Evolutionary conservation across 2,329 filamentous ascomycete species (phyloP).

Genomic region (Aspergillus persii): DNA sequence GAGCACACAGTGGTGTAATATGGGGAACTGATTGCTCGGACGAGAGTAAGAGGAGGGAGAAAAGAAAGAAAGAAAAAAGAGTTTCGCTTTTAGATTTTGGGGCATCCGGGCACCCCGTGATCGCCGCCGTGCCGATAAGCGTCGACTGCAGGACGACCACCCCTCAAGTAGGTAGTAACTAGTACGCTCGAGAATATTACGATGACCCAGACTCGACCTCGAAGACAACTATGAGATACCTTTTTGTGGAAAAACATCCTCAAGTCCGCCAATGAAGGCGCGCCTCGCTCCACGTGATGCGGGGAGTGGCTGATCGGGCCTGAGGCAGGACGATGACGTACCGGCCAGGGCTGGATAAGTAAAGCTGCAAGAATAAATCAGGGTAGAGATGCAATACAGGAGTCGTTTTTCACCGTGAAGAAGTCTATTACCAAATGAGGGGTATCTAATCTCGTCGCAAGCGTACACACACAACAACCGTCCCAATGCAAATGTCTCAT

Average conservation of each 20-base stretch:
- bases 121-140: background rate
- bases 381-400: too few species aligned
- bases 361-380: background rate
- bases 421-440: background rate
- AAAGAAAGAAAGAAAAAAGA: conserved; percentile 9
- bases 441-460: conserved; percentile 9
- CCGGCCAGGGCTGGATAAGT: background rate
- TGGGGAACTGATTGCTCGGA: conserved; percentile 7
- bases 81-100: background rate
- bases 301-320: conserved; percentile 18
- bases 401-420: background rate
- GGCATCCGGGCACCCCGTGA: background rate
- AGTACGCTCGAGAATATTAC: too few species aligned
- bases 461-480: background rate
- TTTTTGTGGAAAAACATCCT: too few species aligned
- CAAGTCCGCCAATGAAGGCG: conserved; percentile 5
- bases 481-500: conserved; percentile 3
- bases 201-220: background rate
- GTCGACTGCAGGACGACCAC: too few species aligned
- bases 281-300: conserved; percentile 21
- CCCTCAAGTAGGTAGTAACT: too few species aligned
- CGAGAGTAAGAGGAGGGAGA: conserved; percentile 5
- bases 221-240: background rate
- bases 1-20: background rate
- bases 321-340: background rate